These are phyloP conservation scores for Suhomyces taliae DNA, from an alignment of 1,139 yeast species.

Conservation along the genomic window DNA sequence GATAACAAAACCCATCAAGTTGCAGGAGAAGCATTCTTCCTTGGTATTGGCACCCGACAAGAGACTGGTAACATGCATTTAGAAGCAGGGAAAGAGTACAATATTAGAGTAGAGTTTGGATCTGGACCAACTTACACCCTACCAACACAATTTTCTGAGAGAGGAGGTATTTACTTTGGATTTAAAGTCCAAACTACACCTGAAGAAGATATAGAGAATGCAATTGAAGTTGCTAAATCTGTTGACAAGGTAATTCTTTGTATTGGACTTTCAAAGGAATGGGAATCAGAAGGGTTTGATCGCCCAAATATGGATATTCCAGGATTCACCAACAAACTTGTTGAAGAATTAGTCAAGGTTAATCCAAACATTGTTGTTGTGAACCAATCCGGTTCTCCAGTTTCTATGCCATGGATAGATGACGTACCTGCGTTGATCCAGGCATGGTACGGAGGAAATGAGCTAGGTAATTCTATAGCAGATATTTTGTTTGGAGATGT, in stretches of 20 bases:
- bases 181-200: constrained; percentile 22
- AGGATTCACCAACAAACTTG: constrained; percentile 46
- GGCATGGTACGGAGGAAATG: constrained; percentile 44
- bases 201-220: constrained; percentile 33
- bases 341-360: constrained; percentile 44
- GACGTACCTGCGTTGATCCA: constrained; percentile 51
- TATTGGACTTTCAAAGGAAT: constrained; percentile 46
- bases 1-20: constrained; percentile 57
- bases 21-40: constrained; percentile 46
- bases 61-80: constrained; percentile 38
- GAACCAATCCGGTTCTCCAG: constrained; percentile 65
- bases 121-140: constrained; percentile 45
- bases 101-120: constrained; percentile 51
- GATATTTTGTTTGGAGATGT: constrained; percentile 31
- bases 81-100: constrained; percentile 43
- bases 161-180: constrained; percentile 38
- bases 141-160: constrained; percentile 19
- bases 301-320: constrained; percentile 24
- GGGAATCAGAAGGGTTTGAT: constrained; percentile 35
- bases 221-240: constrained; percentile 43
- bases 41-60: constrained; percentile 54
- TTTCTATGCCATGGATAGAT: constrained; percentile 56
- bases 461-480: constrained; percentile 29
- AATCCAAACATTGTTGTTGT: constrained; percentile 55
- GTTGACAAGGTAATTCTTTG: constrained; percentile 48